Evolutionary conservation across 2,329 filamentous ascomycete species (phyloP).

Genomic region (Calonectria multiphialidica): DNA sequence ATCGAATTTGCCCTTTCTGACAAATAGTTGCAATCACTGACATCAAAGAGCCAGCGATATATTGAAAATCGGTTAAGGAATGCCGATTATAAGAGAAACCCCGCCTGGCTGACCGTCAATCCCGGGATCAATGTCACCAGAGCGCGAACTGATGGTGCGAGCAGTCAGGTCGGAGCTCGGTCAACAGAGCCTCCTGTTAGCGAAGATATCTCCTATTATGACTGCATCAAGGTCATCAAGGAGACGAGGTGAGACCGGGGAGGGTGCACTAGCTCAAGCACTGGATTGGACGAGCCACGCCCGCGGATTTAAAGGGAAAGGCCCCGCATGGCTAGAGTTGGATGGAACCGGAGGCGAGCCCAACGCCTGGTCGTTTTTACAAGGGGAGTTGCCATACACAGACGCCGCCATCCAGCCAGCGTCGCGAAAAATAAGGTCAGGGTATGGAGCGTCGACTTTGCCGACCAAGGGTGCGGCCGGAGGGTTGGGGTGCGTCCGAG

Average conservation of each 20-base stretch:
- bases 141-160: constrained; percentile 24
- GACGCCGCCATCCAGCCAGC: background rate
- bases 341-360: background rate
- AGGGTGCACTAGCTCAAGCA: background rate
- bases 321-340: background rate
- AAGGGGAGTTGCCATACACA: background rate
- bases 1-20: background rate
- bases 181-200: constrained; percentile 33
- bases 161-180: constrained; percentile 31
- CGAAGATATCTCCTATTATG: constrained; percentile 3
- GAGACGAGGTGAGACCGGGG: constrained; percentile 6
- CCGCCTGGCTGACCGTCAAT: constrained; percentile 1
- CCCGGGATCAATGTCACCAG: constrained; percentile 20
- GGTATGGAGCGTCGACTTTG: background rate
- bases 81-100: constrained; percentile 24
- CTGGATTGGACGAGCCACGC: background rate
- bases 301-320: background rate
- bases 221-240: background rate
- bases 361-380: background rate
- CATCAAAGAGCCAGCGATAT: background rate
- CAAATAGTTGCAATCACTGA: background rate
- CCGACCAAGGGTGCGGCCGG: constrained; percentile 30
- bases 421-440: background rate
- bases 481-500: constrained; percentile 8
- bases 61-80: constrained; percentile 8